Evolutionary conservation across 176 grass and related monocot genomes (phyloP), one percentile per base, ranked within the genome.

Genomic region (Ensete glaucum): DNA sequence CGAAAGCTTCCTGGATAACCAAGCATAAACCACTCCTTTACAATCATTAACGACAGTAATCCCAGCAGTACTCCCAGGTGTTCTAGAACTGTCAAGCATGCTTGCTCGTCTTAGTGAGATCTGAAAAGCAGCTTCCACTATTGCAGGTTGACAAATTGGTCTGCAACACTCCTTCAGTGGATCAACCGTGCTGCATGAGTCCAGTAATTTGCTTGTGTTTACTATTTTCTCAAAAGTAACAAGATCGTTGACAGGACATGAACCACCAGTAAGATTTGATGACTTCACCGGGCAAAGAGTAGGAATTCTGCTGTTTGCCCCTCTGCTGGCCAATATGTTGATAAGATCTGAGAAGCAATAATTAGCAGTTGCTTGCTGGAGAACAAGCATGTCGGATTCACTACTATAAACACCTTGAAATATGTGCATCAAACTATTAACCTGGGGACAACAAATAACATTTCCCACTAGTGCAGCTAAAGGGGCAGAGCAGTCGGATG

Each of bases 391-490:
- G 81, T 82, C 67, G 15, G 77, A 83, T 80, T 81, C 85, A 78
- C 77, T 83, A 69, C 75, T 83, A 77, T 93, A 91, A 50, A 72
- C 72, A 82, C 89, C 88, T 88, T 93, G 94, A 80, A 93, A 98
- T 76, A 98, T 87, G 68, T 98, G 87, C 88, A 98, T 82, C 80
- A 98, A 86, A 68, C 90, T 93, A 87, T 78, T 91, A 71, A 98
- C 90, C 87, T 98, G 94, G 78, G 94, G 94, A 69, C 94, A 98
- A 83, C 94, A 98, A 83, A 98, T 98, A 74, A 93, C 94, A 83
- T 93, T 83, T 2, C 85, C 90, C 76, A 98, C 90, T 77, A 98
- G 81, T 62, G 90, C 77, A 29, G 94, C 90, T 67, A 98, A 86
- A 67, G 94, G 90, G 73, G 88, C 77, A 19, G 88, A 93, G 82